Evolutionary conservation across 1,139 yeast genomes (phyloP).

Genomic region (Eremothecium gossypii): DNA sequence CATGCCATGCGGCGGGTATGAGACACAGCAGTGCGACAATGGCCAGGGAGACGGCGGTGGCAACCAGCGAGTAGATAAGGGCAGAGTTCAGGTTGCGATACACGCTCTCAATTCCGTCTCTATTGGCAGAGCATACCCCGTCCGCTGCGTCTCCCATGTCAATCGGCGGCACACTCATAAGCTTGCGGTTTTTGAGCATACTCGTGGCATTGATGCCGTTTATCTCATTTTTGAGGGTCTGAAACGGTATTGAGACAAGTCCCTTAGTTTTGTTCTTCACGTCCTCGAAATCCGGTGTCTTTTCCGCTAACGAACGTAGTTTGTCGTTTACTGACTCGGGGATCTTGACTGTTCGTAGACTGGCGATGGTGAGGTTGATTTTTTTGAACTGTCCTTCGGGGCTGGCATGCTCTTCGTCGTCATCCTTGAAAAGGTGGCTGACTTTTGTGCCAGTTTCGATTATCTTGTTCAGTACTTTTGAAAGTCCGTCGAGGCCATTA

Average conservation of each 20-base stretch:
- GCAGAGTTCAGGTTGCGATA: conserved; percentile 28
- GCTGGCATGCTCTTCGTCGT: conserved; percentile 31
- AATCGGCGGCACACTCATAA: conserved; percentile 26
- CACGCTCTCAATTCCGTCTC: conserved; percentile 28
- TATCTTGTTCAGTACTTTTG: conserved; percentile 44
- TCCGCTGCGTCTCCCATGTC: not conserved
- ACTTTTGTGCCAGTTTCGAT: conserved; percentile 39
- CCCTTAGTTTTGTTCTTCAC: conserved; percentile 43
- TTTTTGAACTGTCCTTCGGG: conserved; percentile 30
- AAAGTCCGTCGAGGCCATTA: conserved; percentile 47
- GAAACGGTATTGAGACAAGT: conserved; percentile 46
- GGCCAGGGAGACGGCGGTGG: conserved; percentile 35
- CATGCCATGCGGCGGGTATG: conserved; percentile 37
- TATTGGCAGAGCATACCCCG: conserved; percentile 21
- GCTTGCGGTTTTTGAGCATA: conserved; percentile 12
- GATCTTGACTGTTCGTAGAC: conserved; percentile 50
- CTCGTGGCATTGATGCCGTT: conserved; percentile 21
- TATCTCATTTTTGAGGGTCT: conserved; percentile 38
- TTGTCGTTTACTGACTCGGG: conserved; percentile 51
- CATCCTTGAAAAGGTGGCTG: conserved; percentile 45
- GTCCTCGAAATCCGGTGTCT: conserved; percentile 50
- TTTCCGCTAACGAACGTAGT: conserved; percentile 37
- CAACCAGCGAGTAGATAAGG: conserved; percentile 31
- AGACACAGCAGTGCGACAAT: conserved; percentile 34
- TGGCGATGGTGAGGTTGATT: conserved; percentile 51